A percentile compares a stretch with the other conserved stretches of the same genome.
These are phyloP conservation scores for Solanum ossicruentum DNA, from an alignment of 257 asterid genomes.

Conservation along the genomic window DNA sequence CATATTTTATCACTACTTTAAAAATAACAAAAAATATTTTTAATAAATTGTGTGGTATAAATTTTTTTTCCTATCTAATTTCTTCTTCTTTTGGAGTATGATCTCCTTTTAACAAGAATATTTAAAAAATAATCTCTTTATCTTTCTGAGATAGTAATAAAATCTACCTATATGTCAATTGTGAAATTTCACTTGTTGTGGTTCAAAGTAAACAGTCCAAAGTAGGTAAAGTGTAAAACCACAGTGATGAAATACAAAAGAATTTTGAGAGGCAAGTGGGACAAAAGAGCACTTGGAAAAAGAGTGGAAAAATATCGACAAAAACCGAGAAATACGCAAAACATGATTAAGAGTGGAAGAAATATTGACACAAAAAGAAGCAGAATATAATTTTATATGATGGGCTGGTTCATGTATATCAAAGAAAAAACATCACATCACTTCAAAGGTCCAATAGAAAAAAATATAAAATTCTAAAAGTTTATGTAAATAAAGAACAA, in stretches of 20 bases:
- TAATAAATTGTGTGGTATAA: no score
- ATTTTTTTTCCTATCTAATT: no score
- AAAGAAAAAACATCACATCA: not conserved
- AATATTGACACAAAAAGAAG: not conserved
- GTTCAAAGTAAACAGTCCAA: not conserved
- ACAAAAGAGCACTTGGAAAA: not conserved
- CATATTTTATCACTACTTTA: not conserved
- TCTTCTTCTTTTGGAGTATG: no score
- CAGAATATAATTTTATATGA: not conserved
- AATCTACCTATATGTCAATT: no score
- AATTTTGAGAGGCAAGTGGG: not conserved
- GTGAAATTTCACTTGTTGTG: no score
- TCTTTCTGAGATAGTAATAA: no score
- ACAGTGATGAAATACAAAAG: not conserved
- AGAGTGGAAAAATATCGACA: not conserved
- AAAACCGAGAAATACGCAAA: not conserved
- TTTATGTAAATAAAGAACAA: not conserved
- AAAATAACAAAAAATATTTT: no score
- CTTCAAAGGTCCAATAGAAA: not conserved
- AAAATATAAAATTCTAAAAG: not conserved
- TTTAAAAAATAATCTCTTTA: no score
- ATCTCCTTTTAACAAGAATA: no score
- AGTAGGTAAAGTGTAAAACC: not conserved
- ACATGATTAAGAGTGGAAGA: not conserved
- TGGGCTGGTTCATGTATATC: not conserved